A percentile compares a stretch with the other conserved stretches of the same genome.
These are phyloP conservation scores for Stramenopiles sp. DNA, from an alignment of 352 stramenopile species.

Conservation along the genomic window DNA sequence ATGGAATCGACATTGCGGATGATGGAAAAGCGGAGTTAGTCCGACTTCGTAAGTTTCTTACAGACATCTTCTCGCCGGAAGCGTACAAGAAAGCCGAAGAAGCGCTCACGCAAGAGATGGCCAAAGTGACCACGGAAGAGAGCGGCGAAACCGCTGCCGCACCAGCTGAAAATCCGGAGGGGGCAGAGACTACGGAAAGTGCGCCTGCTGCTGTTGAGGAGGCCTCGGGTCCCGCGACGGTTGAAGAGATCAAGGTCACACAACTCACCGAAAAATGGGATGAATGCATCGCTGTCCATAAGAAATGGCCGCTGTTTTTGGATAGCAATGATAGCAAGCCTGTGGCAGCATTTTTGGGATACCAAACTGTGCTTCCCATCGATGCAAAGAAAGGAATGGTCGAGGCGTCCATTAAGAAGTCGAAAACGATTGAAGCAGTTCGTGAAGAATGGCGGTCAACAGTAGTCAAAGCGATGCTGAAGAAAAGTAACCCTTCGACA, in stretches of 20 bases:
- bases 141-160: too few relatives aligned
- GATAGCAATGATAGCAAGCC: not conserved
- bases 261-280: not conserved
- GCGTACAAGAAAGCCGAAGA: not conserved
- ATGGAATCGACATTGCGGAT: not conserved
- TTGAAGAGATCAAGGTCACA: not conserved
- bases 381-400: constrained; percentile 8
- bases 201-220: not conserved
- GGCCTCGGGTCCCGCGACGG: not conserved
- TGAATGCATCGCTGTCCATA: not conserved
- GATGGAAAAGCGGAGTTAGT: not conserved
- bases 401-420: not conserved
- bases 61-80: not conserved
- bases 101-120: not conserved
- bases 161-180: too few relatives aligned
- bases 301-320: constrained; percentile 1
- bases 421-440: not conserved
- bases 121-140: not conserved
- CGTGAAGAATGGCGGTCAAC: not conserved
- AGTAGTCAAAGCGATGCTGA: not conserved
- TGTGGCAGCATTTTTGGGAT: not conserved
- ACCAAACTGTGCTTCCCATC: not conserved
- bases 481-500: not conserved
- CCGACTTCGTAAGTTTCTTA: not conserved
- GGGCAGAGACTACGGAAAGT: not conserved